Evolutionary conservation across 2,329 filamentous ascomycete species (phyloP), one percentile per base, ranked within the genome.

Genomic region (Sporothrix variecibatus): DNA sequence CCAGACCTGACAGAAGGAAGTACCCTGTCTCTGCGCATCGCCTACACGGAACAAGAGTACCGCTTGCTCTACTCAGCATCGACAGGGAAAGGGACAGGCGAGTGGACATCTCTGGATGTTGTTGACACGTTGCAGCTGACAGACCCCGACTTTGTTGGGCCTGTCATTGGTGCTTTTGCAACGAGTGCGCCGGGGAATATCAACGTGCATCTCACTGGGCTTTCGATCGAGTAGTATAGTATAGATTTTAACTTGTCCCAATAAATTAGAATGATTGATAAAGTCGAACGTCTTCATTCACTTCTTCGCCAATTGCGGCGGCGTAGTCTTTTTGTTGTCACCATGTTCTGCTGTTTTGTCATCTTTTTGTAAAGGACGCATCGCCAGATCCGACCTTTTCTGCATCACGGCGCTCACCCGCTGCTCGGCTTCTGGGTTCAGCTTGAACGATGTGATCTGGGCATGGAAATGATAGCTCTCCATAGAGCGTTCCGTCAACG

Each of bases 111-210:
- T 46, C 38, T 67, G 23, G 64, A 67, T 28, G 26, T 20, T 23
- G 64, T 67, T 40, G 64, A 67, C 40, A 67, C 64, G 40, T 9
- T 46, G 64, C 64, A 67, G n/a, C 38, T 67, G 64, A 67, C 64
- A 1, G 64, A 67, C 40, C 23, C 64, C 12, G 64, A 67, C 64
- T 67, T 67, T 49, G 64, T 67, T 2, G 67, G 67, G 20, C 67
- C 67, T 4, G 67, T 69, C 46, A 15, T 69, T 15, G 67, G 64
- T 31, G 64, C 49, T 34, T 60, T 23, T 46, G 26, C 69, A 9
- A 71, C 69, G 11, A 56, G 34, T 28, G 28, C 15, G 60, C 12
- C 34, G 34, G 31, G 34, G 7, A 40, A 23, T 15, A 64, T 64
- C 3, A 12, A 64, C 34, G 34, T 64, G n/a, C 20, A n/a, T 12